Conservation (phyloP, 2,329 filamentous ascomycete species). For the Ophiostoma fasciatum region DNA sequence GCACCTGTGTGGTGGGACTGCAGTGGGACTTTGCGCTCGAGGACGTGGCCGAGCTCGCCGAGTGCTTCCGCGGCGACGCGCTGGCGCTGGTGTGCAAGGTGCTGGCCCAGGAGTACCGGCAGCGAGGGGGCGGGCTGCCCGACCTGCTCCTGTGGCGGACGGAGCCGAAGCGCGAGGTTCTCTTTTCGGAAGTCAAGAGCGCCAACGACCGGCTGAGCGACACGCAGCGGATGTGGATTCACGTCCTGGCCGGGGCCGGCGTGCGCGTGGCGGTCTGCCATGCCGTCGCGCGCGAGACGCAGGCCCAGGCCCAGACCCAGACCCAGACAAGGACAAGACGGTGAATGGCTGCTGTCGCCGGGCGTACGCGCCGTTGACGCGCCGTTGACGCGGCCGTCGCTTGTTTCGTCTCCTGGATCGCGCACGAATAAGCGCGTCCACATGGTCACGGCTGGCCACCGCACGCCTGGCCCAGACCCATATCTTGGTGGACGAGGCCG, state of each 20-base stretch:
- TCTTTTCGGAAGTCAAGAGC: constrained; percentile 70
- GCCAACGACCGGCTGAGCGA: constrained; percentile 90
- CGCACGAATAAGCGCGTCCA: no score
- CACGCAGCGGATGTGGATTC: constrained; percentile 92
- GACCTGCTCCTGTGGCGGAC: constrained; percentile 80
- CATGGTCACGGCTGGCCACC: no score
- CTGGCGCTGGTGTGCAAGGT: constrained; percentile 81
- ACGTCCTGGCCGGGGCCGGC: constrained; percentile 75
- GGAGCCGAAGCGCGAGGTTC: constrained; percentile 21
- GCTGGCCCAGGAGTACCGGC: constrained; percentile 85
- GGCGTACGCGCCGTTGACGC: no score
- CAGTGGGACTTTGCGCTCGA: constrained; percentile 76
- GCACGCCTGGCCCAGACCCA: no score
- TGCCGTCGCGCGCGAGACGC: constrained; percentile 40
- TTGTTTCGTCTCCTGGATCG: no score
- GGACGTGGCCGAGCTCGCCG: constrained; percentile 65
- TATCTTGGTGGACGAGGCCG: no score
- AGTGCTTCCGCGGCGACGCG: constrained; percentile 65
- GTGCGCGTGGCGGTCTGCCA: constrained; percentile 72
- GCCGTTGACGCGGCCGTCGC: no score
- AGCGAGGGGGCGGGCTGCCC: constrained; percentile 74
- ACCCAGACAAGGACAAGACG: no score
- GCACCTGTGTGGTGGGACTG: constrained; percentile 79
- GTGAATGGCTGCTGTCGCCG: no score
- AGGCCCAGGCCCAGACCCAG: no score